Base-by-base conservation (phyloP, 345 rosid genomes). In the Erodium maritimum region DNA sequence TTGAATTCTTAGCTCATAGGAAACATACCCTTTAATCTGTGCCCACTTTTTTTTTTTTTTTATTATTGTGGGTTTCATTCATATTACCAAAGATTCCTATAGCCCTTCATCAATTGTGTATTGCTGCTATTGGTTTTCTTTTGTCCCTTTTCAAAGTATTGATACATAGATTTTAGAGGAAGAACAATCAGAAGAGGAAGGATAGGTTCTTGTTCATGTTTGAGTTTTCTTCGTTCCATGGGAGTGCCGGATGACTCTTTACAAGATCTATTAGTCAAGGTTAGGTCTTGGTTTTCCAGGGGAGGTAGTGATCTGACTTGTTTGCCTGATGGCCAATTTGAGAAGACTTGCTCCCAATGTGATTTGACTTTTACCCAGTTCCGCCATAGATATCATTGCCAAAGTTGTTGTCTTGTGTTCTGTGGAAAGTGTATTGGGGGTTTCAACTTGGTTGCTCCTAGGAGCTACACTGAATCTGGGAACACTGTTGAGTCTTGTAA, bases 221-320 rank as follows among this genome's bases (percentile, higher is more conserved):
- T 42, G 73, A 79, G 72, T 50, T 72, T 63, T 62, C 67, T 68
- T 57, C 68, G 55, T 69, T 76, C 73, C 82, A 87, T 82, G 91
- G 90, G 91, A 80, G 65, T 82, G 79, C 82, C 82, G 60, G 89
- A 80, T 84, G 77, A 67, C 69, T 81, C 81, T 62, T 68, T 79
- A 69, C 65, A 65, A 80, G 87, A 93, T 82, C 91, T 87, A 64
- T 63, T 84, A 69, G 73, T 67, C 5, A 87, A 84, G 69, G 75
- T 82, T 69, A 70, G 82, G 88, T 77, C 82, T 80, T 88, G 85
- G 93, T 69, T 90, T 69, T 77, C 95, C 62, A 72, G 65, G 71
- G 81, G 75, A 60, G 71, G 72, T 62, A 85, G 85, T 19, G 86
- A 82, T 80, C 64, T 74, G 61, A 69, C 69, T 5, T 57, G 21